Conservation (phyloP, 1,284 basidiomycete genomes). For the Leccinum solheimii region DNA sequence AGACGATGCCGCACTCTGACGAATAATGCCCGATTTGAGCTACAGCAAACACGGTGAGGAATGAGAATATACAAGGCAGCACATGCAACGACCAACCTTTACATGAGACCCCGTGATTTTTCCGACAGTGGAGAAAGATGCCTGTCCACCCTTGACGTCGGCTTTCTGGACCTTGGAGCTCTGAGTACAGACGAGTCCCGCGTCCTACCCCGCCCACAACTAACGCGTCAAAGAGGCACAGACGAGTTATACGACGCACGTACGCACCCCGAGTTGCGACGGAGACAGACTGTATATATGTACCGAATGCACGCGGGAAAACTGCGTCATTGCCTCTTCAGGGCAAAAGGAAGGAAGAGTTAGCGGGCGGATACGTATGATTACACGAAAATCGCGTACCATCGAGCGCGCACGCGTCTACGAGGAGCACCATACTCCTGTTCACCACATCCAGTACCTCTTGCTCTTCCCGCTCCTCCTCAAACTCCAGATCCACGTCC, state of each 20-base stretch:
- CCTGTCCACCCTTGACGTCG: conserved; percentile 48
- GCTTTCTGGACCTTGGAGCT: conserved; percentile 48
- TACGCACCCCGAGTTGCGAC: conserved; percentile 54
- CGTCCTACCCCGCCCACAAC: conserved; percentile 47
- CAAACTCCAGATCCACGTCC: conserved; percentile 47
- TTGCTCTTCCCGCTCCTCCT: conserved; percentile 25
- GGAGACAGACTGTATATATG: conserved; percentile 71
- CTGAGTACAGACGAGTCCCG: conserved; percentile 54
- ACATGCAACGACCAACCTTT: conserved; percentile 38
- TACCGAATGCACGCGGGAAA: conserved; percentile 48
- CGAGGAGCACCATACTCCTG: conserved; percentile 49
- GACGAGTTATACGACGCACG: background rate
- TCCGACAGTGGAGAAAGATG: conserved; percentile 49
- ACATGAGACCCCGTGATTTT: conserved; percentile 53
- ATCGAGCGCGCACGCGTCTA: conserved; percentile 59
- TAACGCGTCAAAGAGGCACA: background rate
- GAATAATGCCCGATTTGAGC: conserved; percentile 13
- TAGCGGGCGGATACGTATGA: background rate
- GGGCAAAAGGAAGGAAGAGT: background rate
- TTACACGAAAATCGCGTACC: conserved; percentile 41
- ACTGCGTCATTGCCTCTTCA: conserved; percentile 51
- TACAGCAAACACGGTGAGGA: conserved; percentile 5
- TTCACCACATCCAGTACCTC: conserved; percentile 35
- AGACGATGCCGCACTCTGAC: conserved; percentile 26
- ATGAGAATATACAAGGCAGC: conserved; percentile 7